Conservation (phyloP, 768 basidiomycete species). For the Psilocybe cyanescens region DNA sequence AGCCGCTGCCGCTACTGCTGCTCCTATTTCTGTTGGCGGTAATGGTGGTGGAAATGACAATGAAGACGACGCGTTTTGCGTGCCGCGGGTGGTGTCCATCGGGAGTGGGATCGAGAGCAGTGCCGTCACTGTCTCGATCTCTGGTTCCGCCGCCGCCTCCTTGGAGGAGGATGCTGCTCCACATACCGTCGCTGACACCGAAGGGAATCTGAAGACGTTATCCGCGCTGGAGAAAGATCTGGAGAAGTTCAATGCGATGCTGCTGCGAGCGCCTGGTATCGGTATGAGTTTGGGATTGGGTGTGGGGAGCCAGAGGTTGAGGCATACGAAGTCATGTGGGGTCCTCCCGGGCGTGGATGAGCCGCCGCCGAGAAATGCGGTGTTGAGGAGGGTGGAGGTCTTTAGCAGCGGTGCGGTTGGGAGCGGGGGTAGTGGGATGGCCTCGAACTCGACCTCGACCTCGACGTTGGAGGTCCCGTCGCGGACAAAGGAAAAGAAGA, state of each 20-base stretch:
- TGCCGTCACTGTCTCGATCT: background rate
- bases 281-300: too few relatives aligned
- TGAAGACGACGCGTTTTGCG: slow-evolving; percentile 7
- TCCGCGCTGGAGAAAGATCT: slow-evolving; percentile 22
- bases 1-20: slow-evolving; percentile 23
- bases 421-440: too few relatives aligned
- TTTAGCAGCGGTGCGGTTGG: background rate
- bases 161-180: background rate
- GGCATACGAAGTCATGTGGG: slow-evolving; percentile 22
- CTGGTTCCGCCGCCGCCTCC: too few relatives aligned
- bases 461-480: too few relatives aligned
- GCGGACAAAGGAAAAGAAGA: background rate
- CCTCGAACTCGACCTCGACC: too few relatives aligned
- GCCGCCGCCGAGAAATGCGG: slow-evolving; percentile 5
- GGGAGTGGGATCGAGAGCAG: slow-evolving; percentile 3
- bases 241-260: slow-evolving; percentile 23
- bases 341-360: slow-evolving; percentile 14
- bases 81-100: slow-evolving; percentile 9
- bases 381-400: slow-evolving; percentile 10
- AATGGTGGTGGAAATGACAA: slow-evolving; percentile 7
- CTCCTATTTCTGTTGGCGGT: background rate
- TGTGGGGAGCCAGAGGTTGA: background rate
- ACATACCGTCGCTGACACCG: background rate
- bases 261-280: background rate
- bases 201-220: slow-evolving; percentile 15